Base-by-base conservation (phyloP, 345 rosid species). In the Rhodomyrtus tomentosa region DNA sequence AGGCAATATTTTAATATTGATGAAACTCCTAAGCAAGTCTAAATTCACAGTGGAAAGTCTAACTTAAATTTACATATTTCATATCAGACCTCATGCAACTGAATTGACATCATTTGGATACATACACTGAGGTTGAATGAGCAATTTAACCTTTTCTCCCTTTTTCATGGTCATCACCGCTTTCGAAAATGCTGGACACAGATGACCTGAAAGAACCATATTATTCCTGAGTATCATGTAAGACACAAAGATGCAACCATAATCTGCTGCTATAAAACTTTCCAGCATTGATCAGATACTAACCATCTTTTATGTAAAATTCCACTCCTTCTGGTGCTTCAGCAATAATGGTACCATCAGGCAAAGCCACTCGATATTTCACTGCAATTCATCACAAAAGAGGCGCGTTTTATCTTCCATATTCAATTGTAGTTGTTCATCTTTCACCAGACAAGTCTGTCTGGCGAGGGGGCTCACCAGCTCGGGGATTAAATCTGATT, bases 221-320 rank as follows among this genome's bases (percentile, higher is more conserved):
- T 10, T 32, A 38, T 52, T 32, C 38, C 42, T 56, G 36, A 52
- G 49, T 36, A 83, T 38, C 29, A 83, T 27, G 62, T 38, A n/a
- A 15, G 42, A 48, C 51, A 16, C 86, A 73, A 22, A 50, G 68
- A 85, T 16, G 50, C 22, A 40, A 55, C 6, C 74, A 21, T 52
- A 84, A 14, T 27, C 49, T 48, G 59, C 81, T 76, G 45, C 50
- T 68, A 38, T 68, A 18, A 68, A 22, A 36, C 25, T 68, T 36
- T 18, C 45, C 2, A 10, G 50, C 50, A 49, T 49, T 4, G 22
- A 68, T 68, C 76, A 68, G 76, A 53, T 36, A 56, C 55, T 87
- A 89, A 93, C 96, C 94, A 84, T 93, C 95, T 84, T 90, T 93
- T 22, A 93, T 88, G 84, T 86, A 82, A 88, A 92, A 93, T 81